Evolutionary conservation across 129 eudicot genomes (phyloP).

Genomic region (Sambucus nigra): DNA sequence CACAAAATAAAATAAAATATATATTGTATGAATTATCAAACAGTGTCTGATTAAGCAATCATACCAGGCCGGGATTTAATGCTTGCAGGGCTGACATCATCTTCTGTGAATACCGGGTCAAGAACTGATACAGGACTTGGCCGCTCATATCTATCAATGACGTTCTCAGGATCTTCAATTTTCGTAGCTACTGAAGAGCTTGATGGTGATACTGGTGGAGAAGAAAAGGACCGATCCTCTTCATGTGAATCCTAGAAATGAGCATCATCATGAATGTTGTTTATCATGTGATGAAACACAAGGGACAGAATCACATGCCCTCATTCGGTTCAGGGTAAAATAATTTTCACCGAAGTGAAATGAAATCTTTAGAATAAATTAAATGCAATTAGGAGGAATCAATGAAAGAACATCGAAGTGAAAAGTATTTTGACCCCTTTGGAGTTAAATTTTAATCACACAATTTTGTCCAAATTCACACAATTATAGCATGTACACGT

Average conservation of each 20-base stretch:
- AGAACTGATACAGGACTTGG: slow-evolving; percentile 93
- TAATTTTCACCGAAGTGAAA: too few relatives aligned
- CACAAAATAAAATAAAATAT: neutral
- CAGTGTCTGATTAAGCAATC: neutral
- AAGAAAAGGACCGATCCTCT: slow-evolving; percentile 29
- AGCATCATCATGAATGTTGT: too few relatives aligned
- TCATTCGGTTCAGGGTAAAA: too few relatives aligned
- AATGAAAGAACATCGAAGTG: too few relatives aligned
- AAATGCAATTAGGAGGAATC: too few relatives aligned
- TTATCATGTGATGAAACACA: neutral
- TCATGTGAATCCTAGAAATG: slow-evolving; percentile 41
- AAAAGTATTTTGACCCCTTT: too few relatives aligned
- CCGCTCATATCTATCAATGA: slow-evolving; percentile 40
- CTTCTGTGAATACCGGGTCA: slow-evolving; percentile 66
- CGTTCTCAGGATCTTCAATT: slow-evolving; percentile 19
- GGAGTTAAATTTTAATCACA: too few relatives aligned
- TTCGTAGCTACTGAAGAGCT: slow-evolving; percentile 19
- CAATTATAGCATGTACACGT: too few relatives aligned
- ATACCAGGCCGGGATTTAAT: slow-evolving; percentile 39
- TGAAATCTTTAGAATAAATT: too few relatives aligned
- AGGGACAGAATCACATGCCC: too few relatives aligned
- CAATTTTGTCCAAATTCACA: too few relatives aligned
- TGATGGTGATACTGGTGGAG: slow-evolving; percentile 30
- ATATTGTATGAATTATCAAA: neutral
- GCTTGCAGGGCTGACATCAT: slow-evolving; percentile 69